Conservation (phyloP, 2,329 filamentous ascomycete species). For the Aspergillus versicolor region DNA sequence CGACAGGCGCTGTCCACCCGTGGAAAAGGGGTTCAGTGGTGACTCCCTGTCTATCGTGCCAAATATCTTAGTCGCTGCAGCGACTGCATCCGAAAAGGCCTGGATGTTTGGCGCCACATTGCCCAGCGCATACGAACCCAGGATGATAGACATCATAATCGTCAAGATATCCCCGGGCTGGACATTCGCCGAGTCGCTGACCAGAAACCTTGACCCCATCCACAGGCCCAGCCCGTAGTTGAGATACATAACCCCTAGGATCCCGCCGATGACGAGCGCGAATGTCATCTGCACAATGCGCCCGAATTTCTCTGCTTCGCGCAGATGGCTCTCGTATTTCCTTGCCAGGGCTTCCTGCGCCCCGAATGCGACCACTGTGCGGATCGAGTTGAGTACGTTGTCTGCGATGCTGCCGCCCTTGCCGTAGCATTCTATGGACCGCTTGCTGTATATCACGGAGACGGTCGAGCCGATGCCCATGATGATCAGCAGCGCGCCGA, state of each 20-base stretch:
- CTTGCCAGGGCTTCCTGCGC: constrained; percentile 25
- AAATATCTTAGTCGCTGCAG: constrained; percentile 39
- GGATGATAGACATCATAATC: constrained; percentile 31
- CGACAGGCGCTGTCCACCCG: constrained; percentile 23
- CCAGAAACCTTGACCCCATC: constrained; percentile 32
- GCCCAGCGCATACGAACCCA: constrained; percentile 39
- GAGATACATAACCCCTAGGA: constrained; percentile 33
- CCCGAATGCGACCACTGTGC: constrained; percentile 52
- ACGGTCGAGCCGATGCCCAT: constrained; percentile 71
- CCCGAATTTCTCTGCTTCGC: constrained; percentile 24
- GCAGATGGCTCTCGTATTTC: constrained; percentile 28
- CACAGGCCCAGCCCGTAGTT: constrained; percentile 36
- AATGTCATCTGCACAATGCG: constrained; percentile 29
- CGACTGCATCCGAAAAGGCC: constrained; percentile 45
- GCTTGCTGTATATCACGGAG: constrained; percentile 75
- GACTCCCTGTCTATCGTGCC: constrained; percentile 42
- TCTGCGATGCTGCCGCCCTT: constrained; percentile 48
- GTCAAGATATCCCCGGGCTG: constrained; percentile 28
- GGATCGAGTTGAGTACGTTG: constrained; percentile 51
- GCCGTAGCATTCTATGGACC: constrained; percentile 73
- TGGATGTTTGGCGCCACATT: constrained; percentile 43
- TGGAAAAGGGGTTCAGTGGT: constrained; percentile 37
- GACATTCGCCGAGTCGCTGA: constrained; percentile 19
- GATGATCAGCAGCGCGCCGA: constrained; percentile 70
- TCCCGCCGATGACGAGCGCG: constrained; percentile 28